Conservation (phyloP, 176 grass and related monocot species). For the Coix lacrymajobi region DNA sequence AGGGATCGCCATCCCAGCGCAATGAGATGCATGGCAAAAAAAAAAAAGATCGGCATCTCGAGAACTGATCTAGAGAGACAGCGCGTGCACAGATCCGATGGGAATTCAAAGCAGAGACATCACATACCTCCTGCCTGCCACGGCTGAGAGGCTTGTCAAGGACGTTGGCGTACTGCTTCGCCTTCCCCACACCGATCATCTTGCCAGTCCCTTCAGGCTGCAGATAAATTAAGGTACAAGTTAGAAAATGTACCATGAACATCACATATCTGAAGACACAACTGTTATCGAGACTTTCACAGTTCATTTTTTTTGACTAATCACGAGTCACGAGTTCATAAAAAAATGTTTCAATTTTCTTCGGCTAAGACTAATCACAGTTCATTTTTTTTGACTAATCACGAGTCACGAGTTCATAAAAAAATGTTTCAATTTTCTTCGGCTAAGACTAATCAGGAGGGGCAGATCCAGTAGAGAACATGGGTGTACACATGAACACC, state of each 20-base stretch:
- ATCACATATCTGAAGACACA: background rate
- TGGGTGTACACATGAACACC: background rate
- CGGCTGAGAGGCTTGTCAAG: constrained; percentile 91
- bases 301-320: background rate
- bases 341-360: background rate
- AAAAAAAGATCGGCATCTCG: background rate
- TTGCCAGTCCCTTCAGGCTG: constrained; percentile 1
- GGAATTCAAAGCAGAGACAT: background rate
- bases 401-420: no score
- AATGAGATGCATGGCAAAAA: background rate
- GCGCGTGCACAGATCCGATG: background rate
- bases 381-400: no score
- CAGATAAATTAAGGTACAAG: background rate
- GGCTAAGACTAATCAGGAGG: background rate
- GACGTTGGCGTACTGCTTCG: constrained; percentile 90
- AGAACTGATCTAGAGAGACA: background rate
- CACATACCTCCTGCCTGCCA: constrained; percentile 69
- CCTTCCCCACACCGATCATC: constrained; percentile 95
- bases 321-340: no score
- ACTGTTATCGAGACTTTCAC: background rate
- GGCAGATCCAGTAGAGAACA: background rate
- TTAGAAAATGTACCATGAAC: background rate
- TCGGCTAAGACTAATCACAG: background rate
- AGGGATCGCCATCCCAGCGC: background rate
- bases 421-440: background rate